Percentiles rank a stretch among this genome's conserved stretches.
These are phyloP conservation scores for Penicillium ucsense DNA, from an alignment of 495 filamentous ascomycete genomes.

Conservation along the genomic window DNA sequence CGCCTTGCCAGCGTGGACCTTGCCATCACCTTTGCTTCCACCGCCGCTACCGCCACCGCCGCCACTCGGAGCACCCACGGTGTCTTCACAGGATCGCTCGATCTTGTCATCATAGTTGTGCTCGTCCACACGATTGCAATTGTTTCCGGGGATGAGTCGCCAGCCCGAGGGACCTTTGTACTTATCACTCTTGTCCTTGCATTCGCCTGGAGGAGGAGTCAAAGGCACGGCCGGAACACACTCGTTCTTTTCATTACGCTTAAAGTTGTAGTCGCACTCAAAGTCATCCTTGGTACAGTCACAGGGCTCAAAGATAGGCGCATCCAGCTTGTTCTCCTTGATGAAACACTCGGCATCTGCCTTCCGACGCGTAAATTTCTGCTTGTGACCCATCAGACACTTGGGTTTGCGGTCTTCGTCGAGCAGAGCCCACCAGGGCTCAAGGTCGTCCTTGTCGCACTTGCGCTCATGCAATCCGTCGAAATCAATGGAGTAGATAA, in stretches of 20 bases:
- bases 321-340: conserved; percentile 64
- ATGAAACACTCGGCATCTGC: conserved; percentile 82
- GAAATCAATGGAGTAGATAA: conserved; percentile 73
- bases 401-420: conserved; percentile 70
- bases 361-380: conserved; percentile 73
- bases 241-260: conserved; percentile 45
- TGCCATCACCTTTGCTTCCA: conserved; percentile 37
- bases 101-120: conserved; percentile 34
- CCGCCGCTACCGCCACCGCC: background rate
- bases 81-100: conserved; percentile 43
- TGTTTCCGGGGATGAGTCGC: conserved; percentile 84
- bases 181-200: conserved; percentile 54
- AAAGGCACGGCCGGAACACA: conserved; percentile 53
- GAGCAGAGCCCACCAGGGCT: conserved; percentile 74
- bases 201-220: conserved; percentile 47
- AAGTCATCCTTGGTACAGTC: conserved; percentile 75
- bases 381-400: conserved; percentile 91
- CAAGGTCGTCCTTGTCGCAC: conserved; percentile 73
- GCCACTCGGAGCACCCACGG: conserved; percentile 24
- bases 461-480: conserved; percentile 67
- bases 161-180: conserved; percentile 84
- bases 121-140: conserved; percentile 54
- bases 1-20: conserved; percentile 44
- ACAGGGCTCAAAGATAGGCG: conserved; percentile 56
- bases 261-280: conserved; percentile 91